A percentile compares a stretch with the other conserved stretches of the same genome.
Conservation (phyloP, 495 filamentous ascomycete genomes). For the Lophiostoma macrostomum region DNA sequence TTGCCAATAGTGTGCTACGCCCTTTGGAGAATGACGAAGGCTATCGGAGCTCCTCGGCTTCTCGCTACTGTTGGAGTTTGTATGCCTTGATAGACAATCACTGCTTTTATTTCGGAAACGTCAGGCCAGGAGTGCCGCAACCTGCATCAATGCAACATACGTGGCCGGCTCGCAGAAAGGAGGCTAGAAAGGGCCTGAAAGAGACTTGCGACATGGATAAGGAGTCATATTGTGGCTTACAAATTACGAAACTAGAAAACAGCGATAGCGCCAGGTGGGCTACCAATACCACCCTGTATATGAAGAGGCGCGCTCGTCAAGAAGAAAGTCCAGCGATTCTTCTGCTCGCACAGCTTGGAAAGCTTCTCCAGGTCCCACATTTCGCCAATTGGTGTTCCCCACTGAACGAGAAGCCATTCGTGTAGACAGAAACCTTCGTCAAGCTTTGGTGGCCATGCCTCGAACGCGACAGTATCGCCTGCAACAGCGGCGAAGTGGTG, state of each 20-base stretch:
- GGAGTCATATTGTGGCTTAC: too few relatives aligned
- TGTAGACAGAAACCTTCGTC: conserved; percentile 43
- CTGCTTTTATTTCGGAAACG: too few relatives aligned
- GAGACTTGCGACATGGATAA: too few relatives aligned
- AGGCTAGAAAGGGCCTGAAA: too few relatives aligned
- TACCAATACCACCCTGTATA: conserved; percentile 50
- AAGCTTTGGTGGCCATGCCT: conserved; percentile 40
- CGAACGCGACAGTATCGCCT: conserved; percentile 51
- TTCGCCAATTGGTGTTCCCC: conserved; percentile 60
- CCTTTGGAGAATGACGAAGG: too few relatives aligned
- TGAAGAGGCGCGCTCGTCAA: conserved; percentile 56
- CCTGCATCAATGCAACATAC: too few relatives aligned
- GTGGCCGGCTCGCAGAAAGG: too few relatives aligned
- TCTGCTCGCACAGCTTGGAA: conserved; percentile 44
- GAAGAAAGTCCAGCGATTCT: conserved; percentile 51
- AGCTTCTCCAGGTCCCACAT: conserved; percentile 56
- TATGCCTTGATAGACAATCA: too few relatives aligned
- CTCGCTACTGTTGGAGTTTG: too few relatives aligned
- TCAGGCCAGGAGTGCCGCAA: too few relatives aligned
- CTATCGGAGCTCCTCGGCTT: too few relatives aligned
- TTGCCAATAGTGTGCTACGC: too few relatives aligned
- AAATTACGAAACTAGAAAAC: conserved; percentile 21
- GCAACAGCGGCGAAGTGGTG: conserved; percentile 54
- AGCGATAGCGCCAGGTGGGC: conserved; percentile 31
- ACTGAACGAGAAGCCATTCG: conserved; percentile 54